Conservation (phyloP, 2,329 filamentous ascomycete genomes). For the Coniochaeta pulveracea region DNA sequence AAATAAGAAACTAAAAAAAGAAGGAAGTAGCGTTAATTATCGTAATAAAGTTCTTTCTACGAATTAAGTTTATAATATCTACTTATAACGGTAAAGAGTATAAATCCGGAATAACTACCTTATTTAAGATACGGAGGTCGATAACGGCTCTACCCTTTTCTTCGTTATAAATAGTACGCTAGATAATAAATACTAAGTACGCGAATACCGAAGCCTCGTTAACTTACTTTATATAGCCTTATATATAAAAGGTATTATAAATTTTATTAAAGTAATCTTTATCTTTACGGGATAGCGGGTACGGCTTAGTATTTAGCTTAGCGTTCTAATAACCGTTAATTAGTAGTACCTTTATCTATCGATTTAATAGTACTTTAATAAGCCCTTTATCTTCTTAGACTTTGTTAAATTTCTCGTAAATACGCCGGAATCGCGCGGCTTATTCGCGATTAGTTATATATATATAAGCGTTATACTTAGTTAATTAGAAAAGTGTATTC, state of each 20-base stretch:
- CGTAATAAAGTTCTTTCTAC: conserved; percentile 1
- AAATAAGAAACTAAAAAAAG: not conserved
- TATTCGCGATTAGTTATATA: not conserved
- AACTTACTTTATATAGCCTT: not conserved
- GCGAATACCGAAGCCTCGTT: not conserved
- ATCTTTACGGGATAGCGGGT: not conserved
- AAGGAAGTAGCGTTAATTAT: not conserved
- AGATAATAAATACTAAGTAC: not conserved
- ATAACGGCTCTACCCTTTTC: not conserved
- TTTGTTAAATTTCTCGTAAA: not conserved
- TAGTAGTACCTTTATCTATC: not conserved
- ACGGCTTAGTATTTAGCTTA: not conserved
- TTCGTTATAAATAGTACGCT: not conserved
- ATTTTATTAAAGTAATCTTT: conserved; percentile 1
- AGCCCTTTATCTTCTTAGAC: not conserved
- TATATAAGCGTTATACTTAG: not conserved
- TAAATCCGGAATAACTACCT: not conserved
- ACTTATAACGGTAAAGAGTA: not conserved
- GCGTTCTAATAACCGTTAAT: not conserved
- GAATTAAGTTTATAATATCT: not conserved
- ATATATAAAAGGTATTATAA: not conserved
- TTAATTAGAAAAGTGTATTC: not conserved
- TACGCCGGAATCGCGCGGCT: not conserved
- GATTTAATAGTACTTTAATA: not conserved
- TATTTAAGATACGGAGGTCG: not conserved